Percentiles rank a stretch among this genome's conserved stretches.
phyloP scores from a whole-genome alignment of 495 filamentous ascomycete genomes.

The Thozetella sp. region DNA sequence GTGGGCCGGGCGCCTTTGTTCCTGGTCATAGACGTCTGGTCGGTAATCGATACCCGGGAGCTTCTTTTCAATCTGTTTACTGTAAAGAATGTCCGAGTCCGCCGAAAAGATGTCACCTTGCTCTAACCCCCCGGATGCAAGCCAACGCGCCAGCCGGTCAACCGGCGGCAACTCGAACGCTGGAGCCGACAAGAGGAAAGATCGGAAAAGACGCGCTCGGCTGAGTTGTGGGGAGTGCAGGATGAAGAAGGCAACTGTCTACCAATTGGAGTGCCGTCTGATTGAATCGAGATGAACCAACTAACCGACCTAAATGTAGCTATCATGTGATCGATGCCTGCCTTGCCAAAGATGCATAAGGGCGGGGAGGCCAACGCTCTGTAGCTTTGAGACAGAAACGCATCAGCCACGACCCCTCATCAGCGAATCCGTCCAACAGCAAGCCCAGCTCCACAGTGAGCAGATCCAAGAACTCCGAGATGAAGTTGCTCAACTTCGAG shows the following conservation, averaged over 20 bases:
- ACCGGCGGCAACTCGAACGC: neutral
- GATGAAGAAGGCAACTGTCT: conserved; percentile 19
- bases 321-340: conserved; percentile 22
- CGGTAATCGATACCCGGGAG: neutral
- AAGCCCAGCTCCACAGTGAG: conserved; percentile 7
- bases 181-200: conserved; percentile 3
- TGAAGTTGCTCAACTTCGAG: conserved; percentile 2
- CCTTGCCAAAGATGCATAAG: conserved; percentile 24
- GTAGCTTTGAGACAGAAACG: conserved; percentile 16
- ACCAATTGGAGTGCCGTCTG: neutral
- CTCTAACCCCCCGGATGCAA: neutral
- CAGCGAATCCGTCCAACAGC: neutral
- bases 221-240: conserved; percentile 24
- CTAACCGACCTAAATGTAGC: conserved; percentile 5
- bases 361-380: conserved; percentile 15
- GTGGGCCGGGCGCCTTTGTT: neutral
- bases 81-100: neutral
- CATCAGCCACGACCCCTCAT: neutral
- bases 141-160: neutral
- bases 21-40: neutral
- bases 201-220: conserved; percentile 17
- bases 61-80: neutral
- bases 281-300: neutral
- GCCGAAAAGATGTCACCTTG: neutral
- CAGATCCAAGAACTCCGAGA: conserved; percentile 14